Conservation (phyloP, 306 rosid genomes). For the Oemleria cerasiformis region DNA sequence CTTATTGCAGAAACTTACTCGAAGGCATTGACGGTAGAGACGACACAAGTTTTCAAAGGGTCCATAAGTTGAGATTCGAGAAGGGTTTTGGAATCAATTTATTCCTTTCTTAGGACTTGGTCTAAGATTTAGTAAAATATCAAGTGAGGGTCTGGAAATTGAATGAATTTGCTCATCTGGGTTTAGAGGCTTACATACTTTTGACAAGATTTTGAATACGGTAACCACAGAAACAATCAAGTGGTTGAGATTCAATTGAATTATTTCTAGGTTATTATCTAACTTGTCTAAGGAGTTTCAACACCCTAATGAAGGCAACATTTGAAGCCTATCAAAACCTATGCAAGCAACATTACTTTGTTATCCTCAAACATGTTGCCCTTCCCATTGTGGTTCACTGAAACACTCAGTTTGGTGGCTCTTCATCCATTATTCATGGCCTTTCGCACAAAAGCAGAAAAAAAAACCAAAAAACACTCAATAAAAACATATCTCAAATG, state of each 20-base stretch:
- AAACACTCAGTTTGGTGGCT: not conserved
- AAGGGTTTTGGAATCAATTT: slow-evolving; percentile 1
- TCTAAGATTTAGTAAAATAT: not conserved
- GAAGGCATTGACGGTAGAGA: not conserved
- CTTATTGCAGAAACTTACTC: not conserved
- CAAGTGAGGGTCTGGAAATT: not conserved
- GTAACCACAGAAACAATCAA: not conserved
- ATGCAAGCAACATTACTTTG: not conserved
- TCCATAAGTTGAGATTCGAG: not conserved
- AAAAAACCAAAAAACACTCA: no score
- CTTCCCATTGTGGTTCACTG: not conserved
- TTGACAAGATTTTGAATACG: not conserved
- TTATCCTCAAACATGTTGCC: not conserved
- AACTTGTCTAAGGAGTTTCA: not conserved
- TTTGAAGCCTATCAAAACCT: not conserved
- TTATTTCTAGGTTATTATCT: not conserved
- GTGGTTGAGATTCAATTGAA: not conserved
- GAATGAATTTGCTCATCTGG: not conserved
- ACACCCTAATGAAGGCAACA: not conserved
- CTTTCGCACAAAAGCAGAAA: no score
- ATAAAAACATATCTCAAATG: no score
- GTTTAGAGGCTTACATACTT: not conserved
- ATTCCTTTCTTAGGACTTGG: not conserved
- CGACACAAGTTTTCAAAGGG: not conserved
- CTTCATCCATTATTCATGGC: not conserved